Evolutionary conservation across 805 yeast species (phyloP).

Genomic region (Hanseniaspora jakobsenii): DNA sequence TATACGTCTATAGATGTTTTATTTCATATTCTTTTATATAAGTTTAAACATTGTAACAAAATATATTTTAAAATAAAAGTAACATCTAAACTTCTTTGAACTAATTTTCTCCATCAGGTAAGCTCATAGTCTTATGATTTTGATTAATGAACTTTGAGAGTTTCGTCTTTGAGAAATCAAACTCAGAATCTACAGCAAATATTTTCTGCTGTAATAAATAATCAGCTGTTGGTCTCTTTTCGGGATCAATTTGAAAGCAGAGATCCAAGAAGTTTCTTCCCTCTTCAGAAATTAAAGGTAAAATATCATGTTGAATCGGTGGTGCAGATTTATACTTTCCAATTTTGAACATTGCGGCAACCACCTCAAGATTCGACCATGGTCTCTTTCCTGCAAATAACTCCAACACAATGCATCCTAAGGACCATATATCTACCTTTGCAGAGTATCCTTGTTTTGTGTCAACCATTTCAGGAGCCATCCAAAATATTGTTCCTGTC

Average conservation of each 20-base stretch:
- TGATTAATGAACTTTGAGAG: constrained; percentile 43
- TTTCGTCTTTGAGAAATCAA: constrained; percentile 42
- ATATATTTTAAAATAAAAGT: too few relatives aligned
- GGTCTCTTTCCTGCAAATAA: constrained; percentile 97
- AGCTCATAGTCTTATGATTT: constrained; percentile 27
- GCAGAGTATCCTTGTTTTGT: constrained; percentile 93
- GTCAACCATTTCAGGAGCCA: constrained; percentile 98
- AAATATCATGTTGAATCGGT: constrained; percentile 86
- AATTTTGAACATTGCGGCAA: constrained; percentile 81
- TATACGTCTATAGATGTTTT: too few relatives aligned
- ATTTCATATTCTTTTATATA: too few relatives aligned
- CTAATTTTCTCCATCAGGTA: not conserved
- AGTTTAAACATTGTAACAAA: too few relatives aligned
- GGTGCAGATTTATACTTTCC: constrained; percentile 86
- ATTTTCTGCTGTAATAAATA: constrained; percentile 46
- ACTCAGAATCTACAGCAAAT: constrained; percentile 32
- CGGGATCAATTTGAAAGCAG: constrained; percentile 72
- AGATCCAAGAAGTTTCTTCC: constrained; percentile 62
- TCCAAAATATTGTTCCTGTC: constrained; percentile 99
- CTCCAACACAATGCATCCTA: constrained; percentile 93
- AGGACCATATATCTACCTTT: constrained; percentile 94
- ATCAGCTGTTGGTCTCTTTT: constrained; percentile 77
- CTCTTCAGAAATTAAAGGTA: constrained; percentile 44
- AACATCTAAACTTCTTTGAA: too few relatives aligned
- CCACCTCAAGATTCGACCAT: constrained; percentile 91